Evolutionary conservation across 2,329 filamentous ascomycete species (phyloP), one percentile per base, ranked within the genome.

Genomic region (Seiridium unicorne): DNA sequence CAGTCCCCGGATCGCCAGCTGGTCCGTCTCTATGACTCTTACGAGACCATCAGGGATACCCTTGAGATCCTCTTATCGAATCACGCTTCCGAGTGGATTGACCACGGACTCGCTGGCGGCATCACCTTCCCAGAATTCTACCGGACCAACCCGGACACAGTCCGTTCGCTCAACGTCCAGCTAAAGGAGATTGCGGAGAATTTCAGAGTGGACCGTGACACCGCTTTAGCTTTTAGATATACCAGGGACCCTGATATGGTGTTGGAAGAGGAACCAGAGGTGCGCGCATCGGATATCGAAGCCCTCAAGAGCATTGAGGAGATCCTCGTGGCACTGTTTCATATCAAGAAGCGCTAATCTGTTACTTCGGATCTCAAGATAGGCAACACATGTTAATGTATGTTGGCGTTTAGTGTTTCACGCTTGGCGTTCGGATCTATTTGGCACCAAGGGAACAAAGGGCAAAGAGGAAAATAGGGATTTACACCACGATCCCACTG

Each of bases 111-210:
- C 9, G 54, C 53, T 3, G 61, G 63, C 2, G 64, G 65, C 4
- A 49, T 69, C 31, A 65, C 65, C 0, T 65, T 66, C 36, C 55
- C 59, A 13, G 65, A 67, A 46, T 68, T 71, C 60, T 65, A 64
- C 36, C 58, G 51, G 7, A 54, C 70, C 8, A 65, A 69, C 46
- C 61, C 64, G 7, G 63, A 64, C 34, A 65, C 65, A 3, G 64
- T 71, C 13, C 61, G 63, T 7, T 70, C 67, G 3, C 55, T 69
- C 10, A 62, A 51, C 11, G 35, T 63, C 5, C 64, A 66, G 34
- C 63, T 72, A 31, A 64, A 65, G 40, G 61, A 68, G 47, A 60
- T 65, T 6, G 56, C 53, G 26, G 63, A 66, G 10, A 44, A 64
- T 13, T 31, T 72, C 7, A 59, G 58, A n/a, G 51, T 56, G 5